These are phyloP conservation scores for Petunia secreta DNA, from an alignment of 257 asterid species.

Conservation along the genomic window DNA sequence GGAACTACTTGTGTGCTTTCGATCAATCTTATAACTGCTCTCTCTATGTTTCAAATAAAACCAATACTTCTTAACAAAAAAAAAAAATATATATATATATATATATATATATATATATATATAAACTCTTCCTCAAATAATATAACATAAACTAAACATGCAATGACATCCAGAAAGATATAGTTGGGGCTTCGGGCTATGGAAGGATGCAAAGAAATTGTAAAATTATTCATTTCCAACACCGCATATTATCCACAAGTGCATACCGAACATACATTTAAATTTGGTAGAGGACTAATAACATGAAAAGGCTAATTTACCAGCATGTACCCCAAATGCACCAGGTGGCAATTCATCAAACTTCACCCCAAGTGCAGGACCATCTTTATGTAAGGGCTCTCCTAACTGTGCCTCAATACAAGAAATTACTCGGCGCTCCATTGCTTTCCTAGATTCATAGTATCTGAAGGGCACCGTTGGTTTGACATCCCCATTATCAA, in stretches of 20 bases:
- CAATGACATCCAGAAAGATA: too few relatives aligned
- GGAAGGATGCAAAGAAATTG: neutral
- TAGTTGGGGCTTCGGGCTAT: neutral
- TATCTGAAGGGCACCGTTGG: constrained; percentile 59
- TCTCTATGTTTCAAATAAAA: too few relatives aligned
- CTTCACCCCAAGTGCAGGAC: constrained; percentile 89
- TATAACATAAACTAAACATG: too few relatives aligned
- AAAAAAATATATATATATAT: too few relatives aligned
- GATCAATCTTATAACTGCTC: too few relatives aligned
- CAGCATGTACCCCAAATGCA: constrained; percentile 95
- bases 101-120: too few relatives aligned
- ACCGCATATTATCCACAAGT: constrained; percentile 2
- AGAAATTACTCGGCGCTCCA: constrained; percentile 79
- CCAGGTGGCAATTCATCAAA: constrained; percentile 98
- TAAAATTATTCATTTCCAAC: constrained; percentile 12
- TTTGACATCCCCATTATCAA: constrained; percentile 60
- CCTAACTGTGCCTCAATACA: constrained; percentile 96
- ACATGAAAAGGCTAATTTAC: constrained; percentile 40
- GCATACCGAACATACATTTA: neutral
- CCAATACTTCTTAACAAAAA: too few relatives aligned
- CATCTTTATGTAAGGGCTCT: constrained; percentile 83
- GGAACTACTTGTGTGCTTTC: too few relatives aligned
- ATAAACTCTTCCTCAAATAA: too few relatives aligned
- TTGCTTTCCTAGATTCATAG: constrained; percentile 59
- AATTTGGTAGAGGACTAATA: constrained; percentile 10